phyloP scores from a whole-genome alignment of 805 yeast genomes.

The Kodamaea sagamina region DNA sequence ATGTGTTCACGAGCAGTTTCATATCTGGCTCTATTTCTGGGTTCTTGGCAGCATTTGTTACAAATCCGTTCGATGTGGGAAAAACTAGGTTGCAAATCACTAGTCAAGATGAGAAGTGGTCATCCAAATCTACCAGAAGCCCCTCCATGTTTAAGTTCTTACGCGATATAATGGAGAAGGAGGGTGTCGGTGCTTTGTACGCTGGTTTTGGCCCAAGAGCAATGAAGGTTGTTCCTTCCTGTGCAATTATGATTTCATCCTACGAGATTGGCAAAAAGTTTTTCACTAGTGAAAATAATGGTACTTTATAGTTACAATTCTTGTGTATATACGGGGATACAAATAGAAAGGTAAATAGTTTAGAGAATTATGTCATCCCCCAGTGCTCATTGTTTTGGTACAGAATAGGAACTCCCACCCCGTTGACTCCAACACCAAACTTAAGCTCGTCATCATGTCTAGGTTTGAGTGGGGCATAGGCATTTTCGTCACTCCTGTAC shows the following conservation, averaged over 20 bases:
- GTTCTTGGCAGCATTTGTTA: slow-evolving; percentile 75
- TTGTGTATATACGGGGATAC: slow-evolving; percentile 3
- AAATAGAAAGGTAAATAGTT: slow-evolving; percentile 2
- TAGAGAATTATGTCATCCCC: not conserved
- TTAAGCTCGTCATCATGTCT: not conserved
- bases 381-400: slow-evolving; percentile 7
- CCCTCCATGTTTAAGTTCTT: slow-evolving; percentile 71
- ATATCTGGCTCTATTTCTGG: slow-evolving; percentile 85
- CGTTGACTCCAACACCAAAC: not conserved
- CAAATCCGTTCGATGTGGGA: slow-evolving; percentile 97
- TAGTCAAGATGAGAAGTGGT: slow-evolving; percentile 34
- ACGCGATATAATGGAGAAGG: slow-evolving; percentile 59
- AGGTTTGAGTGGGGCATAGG: not conserved
- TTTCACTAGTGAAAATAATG: slow-evolving; percentile 23
- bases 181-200: slow-evolving; percentile 83
- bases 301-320: slow-evolving; percentile 1
- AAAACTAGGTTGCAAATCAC: slow-evolving; percentile 81
- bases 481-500: not conserved
- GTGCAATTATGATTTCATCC: slow-evolving; percentile 97
- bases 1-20: slow-evolving; percentile 64
- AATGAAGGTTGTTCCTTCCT: slow-evolving; percentile 91
- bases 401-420: not conserved
- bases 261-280: slow-evolving; percentile 83
- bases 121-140: slow-evolving; percentile 21
- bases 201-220: slow-evolving; percentile 86